A percentile compares a stretch with the other conserved stretches of the same genome.
phyloP scores from a whole-genome alignment of 768 basidiomycete genomes.

The Rhizopogon vesiculosus region DNA sequence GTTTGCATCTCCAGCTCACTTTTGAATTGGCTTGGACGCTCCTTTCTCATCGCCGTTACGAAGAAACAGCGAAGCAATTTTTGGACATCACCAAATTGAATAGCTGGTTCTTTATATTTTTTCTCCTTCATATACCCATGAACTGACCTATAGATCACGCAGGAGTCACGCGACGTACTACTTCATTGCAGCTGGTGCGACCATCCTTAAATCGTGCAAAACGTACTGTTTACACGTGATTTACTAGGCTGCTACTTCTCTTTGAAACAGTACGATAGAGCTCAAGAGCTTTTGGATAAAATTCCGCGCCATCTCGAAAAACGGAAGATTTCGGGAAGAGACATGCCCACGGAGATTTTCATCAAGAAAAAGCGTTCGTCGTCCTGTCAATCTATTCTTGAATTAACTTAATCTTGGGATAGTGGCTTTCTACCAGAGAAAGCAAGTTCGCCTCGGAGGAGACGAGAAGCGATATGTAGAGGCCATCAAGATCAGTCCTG shows the following conservation, averaged over 20 bases:
- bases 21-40: conserved; percentile 81
- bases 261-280: conserved; percentile 48
- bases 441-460: conserved; percentile 53
- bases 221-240: neutral
- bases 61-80: conserved; percentile 66
- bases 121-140: neutral
- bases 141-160: neutral
- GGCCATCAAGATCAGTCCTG: conserved; percentile 59
- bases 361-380: conserved; percentile 72
- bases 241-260: conserved; percentile 57
- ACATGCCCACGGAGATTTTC: conserved; percentile 70
- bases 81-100: conserved; percentile 62
- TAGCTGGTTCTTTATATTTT: conserved; percentile 45
- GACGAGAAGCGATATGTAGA: conserved; percentile 47
- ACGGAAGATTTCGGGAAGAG: conserved; percentile 60
- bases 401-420: neutral
- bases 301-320: conserved; percentile 58
- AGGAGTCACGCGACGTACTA: conserved; percentile 81
- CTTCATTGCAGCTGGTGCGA: conserved; percentile 63
- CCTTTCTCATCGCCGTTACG: conserved; percentile 56
- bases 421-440: conserved; percentile 76
- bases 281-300: conserved; percentile 55
- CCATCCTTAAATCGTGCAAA: neutral
- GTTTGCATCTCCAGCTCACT: conserved; percentile 41
- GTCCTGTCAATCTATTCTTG: neutral